Conservation (phyloP, 805 yeast species). For the Komagataella kurtzmanii region DNA sequence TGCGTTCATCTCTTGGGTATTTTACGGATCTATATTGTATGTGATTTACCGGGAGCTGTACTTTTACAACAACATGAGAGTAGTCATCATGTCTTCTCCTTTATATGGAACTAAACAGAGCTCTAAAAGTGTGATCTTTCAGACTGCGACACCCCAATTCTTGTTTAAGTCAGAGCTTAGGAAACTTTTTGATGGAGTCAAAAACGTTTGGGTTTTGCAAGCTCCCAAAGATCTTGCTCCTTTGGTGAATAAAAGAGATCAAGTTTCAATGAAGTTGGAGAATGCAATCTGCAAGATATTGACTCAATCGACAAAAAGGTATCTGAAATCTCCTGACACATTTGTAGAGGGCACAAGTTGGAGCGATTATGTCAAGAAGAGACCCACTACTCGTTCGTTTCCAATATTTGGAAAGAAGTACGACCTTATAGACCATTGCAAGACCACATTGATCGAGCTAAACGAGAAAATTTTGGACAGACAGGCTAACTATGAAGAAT, state of each 20-base stretch:
- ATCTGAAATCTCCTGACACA: conserved; percentile 38
- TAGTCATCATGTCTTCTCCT: conserved; percentile 71
- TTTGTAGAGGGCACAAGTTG: conserved; percentile 19
- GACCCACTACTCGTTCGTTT: conserved; percentile 40
- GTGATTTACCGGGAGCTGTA: conserved; percentile 73
- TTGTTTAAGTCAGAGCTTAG: conserved; percentile 60
- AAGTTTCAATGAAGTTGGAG: conserved; percentile 52
- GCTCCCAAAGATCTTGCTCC: conserved; percentile 37
- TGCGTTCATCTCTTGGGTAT: conserved; percentile 69
- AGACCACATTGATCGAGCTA: conserved; percentile 40
- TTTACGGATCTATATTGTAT: conserved; percentile 56
- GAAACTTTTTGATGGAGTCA: conserved; percentile 73
- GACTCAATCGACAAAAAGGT: conserved; percentile 47
- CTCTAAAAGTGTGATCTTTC: conserved; percentile 74
- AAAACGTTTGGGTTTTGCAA: conserved; percentile 69
- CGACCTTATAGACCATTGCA: conserved; percentile 47
- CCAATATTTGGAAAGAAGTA: conserved; percentile 40
- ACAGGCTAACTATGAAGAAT: conserved; percentile 33
- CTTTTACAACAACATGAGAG: conserved; percentile 64
- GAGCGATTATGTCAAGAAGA: conserved; percentile 38
- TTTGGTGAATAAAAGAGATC: conserved; percentile 45
- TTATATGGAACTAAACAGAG: conserved; percentile 61
- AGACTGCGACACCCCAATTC: conserved; percentile 66
- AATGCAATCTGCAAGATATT: conserved; percentile 46
- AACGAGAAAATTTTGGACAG: conserved; percentile 42